These are phyloP conservation scores for Fusarium verticillioides DNA, from an alignment of 2,329 filamentous ascomycete genomes.

Conservation along the genomic window DNA sequence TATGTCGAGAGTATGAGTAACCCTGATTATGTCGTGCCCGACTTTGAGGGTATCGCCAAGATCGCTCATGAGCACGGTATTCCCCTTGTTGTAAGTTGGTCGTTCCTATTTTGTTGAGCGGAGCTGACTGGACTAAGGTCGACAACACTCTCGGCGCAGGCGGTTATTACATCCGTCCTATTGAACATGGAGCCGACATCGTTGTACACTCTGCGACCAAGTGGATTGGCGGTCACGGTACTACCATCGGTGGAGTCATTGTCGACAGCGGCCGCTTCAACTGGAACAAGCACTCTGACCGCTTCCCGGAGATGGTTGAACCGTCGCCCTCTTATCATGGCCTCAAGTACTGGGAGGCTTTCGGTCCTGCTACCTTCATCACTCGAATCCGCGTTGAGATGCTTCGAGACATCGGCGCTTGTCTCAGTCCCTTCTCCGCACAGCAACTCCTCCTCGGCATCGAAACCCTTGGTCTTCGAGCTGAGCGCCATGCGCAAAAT, in stretches of 20 bases:
- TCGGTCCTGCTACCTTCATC: constrained; percentile 83
- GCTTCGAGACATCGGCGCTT: constrained; percentile 84
- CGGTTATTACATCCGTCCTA: constrained; percentile 86
- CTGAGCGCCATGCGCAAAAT: constrained; percentile 88
- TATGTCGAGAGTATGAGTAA: constrained; percentile 95
- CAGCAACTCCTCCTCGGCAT: constrained; percentile 90
- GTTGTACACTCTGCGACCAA: constrained; percentile 95
- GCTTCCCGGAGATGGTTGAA: constrained; percentile 94
- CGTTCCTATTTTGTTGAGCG: background rate
- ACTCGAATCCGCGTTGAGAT: constrained; percentile 90
- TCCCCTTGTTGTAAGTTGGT: constrained; percentile 66
- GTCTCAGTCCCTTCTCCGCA: constrained; percentile 88
- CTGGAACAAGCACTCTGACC: constrained; percentile 84
- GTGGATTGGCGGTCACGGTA: constrained; percentile 97
- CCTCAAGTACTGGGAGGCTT: constrained; percentile 93
- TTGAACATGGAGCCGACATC: constrained; percentile 92
- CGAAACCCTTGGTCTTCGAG: constrained; percentile 89
- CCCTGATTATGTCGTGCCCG: constrained; percentile 90
- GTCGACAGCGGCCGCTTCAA: constrained; percentile 92
- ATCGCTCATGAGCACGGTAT: constrained; percentile 78
- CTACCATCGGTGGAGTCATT: constrained; percentile 87
- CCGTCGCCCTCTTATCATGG: constrained; percentile 91
- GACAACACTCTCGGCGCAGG: constrained; percentile 97
- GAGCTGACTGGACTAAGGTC: constrained; percentile 59
- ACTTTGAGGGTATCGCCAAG: constrained; percentile 87